A percentile compares a stretch with the other conserved stretches of the same genome.
Evolutionary conservation across 2,329 filamentous ascomycete genomes (phyloP).

Genomic region (Juglanconis sp.): DNA sequence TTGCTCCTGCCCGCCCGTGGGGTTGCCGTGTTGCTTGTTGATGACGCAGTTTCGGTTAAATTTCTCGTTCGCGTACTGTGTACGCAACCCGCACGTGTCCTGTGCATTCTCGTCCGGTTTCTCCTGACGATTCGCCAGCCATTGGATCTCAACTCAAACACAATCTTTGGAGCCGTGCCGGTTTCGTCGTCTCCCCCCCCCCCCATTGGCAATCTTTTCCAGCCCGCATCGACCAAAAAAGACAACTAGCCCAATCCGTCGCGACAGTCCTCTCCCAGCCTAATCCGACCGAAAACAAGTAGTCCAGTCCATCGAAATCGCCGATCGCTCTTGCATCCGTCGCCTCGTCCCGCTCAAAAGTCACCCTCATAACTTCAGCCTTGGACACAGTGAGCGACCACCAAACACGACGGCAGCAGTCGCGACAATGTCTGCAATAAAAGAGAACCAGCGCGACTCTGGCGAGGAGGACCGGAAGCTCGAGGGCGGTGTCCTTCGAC

Average conservation of each 20-base stretch:
- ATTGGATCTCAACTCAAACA: too few relatives aligned
- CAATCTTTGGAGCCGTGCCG: too few relatives aligned
- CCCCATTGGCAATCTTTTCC: too few relatives aligned
- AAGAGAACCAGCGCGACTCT: slow-evolving; percentile 19
- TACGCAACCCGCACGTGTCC: neutral
- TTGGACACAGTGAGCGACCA: neutral
- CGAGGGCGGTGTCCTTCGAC: slow-evolving; percentile 17
- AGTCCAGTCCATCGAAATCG: too few relatives aligned
- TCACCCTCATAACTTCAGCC: neutral
- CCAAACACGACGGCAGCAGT: neutral
- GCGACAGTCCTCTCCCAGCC: too few relatives aligned
- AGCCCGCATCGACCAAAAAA: too few relatives aligned
- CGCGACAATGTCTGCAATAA: slow-evolving; percentile 15
- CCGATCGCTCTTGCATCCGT: neutral
- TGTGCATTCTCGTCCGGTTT: neutral
- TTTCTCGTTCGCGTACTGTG: neutral
- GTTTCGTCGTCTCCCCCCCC: too few relatives aligned
- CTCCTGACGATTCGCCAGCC: neutral
- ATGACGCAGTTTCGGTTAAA: slow-evolving; percentile 19
- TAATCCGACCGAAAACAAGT: too few relatives aligned
- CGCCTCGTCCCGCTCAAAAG: neutral
- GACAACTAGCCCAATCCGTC: too few relatives aligned
- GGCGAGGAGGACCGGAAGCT: slow-evolving; percentile 20
- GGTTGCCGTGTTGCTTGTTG: neutral
- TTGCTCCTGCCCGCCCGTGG: too few relatives aligned